Evolutionary conservation across 164 flowering plant species (phyloP).

Genomic region (Magnolia kwangsiensis): DNA sequence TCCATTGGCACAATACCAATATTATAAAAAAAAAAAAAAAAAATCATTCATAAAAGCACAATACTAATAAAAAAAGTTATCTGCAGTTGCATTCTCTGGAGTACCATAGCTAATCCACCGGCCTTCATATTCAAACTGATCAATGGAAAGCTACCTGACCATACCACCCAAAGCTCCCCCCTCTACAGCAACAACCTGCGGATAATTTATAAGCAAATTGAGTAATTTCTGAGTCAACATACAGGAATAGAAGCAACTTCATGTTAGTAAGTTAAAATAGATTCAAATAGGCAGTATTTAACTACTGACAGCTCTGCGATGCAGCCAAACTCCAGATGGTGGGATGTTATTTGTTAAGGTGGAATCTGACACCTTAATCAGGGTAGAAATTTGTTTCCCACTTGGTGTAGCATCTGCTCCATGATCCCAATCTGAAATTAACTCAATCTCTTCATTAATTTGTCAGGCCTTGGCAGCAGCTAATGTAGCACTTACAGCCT

Average conservation of each 20-base stretch:
- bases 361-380: slow-evolving; percentile 69
- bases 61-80: no score
- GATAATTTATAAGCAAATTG: slow-evolving; percentile 7
- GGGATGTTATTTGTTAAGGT: slow-evolving; percentile 42
- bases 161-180: slow-evolving; percentile 54
- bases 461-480: slow-evolving; percentile 98
- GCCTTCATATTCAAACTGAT: no score
- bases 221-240: no score
- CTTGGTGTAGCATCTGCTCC: slow-evolving; percentile 95
- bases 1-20: no score
- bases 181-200: slow-evolving; percentile 94
- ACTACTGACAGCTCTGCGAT: slow-evolving; percentile 43
- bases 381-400: slow-evolving; percentile 62
- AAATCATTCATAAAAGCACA: no score
- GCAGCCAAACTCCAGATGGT: slow-evolving; percentile 78
- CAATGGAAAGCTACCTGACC: slow-evolving; percentile 43
- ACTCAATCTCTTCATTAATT: slow-evolving; percentile 85
- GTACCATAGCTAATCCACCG: no score
- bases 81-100: no score
- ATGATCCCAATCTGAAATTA: slow-evolving; percentile 75
- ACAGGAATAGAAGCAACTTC: no score
- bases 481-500: slow-evolving; percentile 39
- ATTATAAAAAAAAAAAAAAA: no score
- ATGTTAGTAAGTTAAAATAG: no score
- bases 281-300: no score